Percentiles rank a stretch among this genome's conserved stretches.
These are phyloP conservation scores for Trichoderma erinaceum DNA, from an alignment of 495 filamentous ascomycete genomes.

Conservation along the genomic window DNA sequence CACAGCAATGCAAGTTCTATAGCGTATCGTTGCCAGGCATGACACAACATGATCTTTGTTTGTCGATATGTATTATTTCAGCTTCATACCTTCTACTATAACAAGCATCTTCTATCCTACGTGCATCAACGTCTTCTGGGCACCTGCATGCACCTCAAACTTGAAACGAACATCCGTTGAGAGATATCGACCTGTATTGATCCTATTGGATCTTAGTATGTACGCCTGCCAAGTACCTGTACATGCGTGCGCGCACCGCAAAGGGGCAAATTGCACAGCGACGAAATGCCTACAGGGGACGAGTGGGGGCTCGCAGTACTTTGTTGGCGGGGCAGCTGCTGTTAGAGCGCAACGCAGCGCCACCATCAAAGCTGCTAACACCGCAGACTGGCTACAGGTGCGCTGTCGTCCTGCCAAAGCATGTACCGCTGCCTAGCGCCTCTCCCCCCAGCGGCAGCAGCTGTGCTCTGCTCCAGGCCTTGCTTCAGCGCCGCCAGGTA, in stretches of 20 bases:
- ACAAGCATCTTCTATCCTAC: too few relatives aligned
- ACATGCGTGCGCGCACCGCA: neutral
- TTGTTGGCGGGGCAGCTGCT: neutral
- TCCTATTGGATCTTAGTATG: neutral
- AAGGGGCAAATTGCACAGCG: neutral
- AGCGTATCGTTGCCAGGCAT: neutral
- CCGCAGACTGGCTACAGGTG: neutral
- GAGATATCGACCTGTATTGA: neutral
- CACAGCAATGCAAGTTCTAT: neutral
- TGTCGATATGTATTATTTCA: neutral
- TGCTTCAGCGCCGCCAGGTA: too few relatives aligned
- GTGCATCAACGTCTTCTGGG: too few relatives aligned
- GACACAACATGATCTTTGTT: neutral
- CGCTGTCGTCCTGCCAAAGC: neutral
- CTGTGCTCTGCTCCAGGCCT: too few relatives aligned
- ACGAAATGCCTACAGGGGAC: neutral
- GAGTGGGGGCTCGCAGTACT: neutral
- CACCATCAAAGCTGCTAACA: neutral
- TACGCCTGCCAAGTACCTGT: neutral
- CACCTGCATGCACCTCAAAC: too few relatives aligned
- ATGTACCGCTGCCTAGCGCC: neutral
- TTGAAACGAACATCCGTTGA: too few relatives aligned
- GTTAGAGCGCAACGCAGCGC: neutral
- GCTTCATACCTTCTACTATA: too few relatives aligned
- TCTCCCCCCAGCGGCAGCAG: too few relatives aligned